phyloP scores from a whole-genome alignment of 164 flowering plant genomes.

The Pachysandra terminalis region DNA sequence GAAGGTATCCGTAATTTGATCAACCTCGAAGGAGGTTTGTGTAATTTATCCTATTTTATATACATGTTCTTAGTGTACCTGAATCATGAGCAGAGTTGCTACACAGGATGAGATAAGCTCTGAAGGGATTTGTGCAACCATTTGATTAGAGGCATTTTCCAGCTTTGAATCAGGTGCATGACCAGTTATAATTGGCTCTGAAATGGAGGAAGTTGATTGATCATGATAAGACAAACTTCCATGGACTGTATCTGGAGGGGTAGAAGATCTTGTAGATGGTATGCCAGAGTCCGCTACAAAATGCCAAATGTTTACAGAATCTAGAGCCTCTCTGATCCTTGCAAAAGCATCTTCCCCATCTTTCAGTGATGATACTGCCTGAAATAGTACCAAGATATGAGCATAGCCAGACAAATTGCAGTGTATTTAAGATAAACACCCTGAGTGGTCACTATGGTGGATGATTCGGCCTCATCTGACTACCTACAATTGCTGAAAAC shows the following conservation, averaged over 20 bases:
- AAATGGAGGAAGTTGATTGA: constrained; percentile 20
- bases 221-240: constrained; percentile 22
- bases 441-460: too few relatives aligned
- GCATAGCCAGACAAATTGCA: background rate
- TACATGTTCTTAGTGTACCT: constrained; percentile 30
- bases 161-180: constrained; percentile 21
- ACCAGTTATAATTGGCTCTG: constrained; percentile 13
- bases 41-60: too few relatives aligned
- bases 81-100: constrained; percentile 65
- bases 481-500: too few relatives aligned
- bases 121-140: constrained; percentile 33
- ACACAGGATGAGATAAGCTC: constrained; percentile 59
- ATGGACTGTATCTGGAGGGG: constrained; percentile 19
- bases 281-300: constrained; percentile 25
- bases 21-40: too few relatives aligned
- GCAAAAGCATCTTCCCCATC: constrained; percentile 33
- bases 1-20: too few relatives aligned
- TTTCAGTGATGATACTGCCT: constrained; percentile 49
- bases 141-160: constrained; percentile 16
- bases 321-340: constrained; percentile 50
- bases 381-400: background rate
- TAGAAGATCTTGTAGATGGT: constrained; percentile 19
- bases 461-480: too few relatives aligned
- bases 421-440: too few relatives aligned
- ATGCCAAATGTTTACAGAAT: constrained; percentile 31